A percentile compares a stretch with the other conserved stretches of the same genome.
Evolutionary conservation across 148 eudicot genomes (phyloP).

Genomic region (Rhododendron vialii): DNA sequence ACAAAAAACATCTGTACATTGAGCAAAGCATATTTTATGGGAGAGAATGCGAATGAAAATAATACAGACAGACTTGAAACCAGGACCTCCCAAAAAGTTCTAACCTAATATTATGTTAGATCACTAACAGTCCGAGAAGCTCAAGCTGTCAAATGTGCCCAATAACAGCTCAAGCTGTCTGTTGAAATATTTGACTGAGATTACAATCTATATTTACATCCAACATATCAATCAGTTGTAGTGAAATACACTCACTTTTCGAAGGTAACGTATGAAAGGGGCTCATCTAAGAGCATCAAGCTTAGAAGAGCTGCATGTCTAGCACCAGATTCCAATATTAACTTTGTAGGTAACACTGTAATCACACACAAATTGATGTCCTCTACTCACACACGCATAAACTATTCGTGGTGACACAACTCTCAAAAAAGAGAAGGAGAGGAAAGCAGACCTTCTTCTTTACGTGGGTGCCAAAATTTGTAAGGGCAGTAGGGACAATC

Average conservation of each 20-base stretch:
- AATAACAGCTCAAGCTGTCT: background rate
- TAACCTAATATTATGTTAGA: background rate
- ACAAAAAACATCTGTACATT: background rate
- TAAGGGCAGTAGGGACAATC: constrained; percentile 62
- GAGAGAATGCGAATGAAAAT: background rate
- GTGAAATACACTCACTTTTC: background rate
- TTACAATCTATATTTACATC: background rate
- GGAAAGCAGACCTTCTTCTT: constrained; percentile 78
- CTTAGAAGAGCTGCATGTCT: background rate
- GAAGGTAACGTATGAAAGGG: background rate
- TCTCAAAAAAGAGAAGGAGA: background rate
- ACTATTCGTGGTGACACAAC: background rate
- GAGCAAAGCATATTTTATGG: background rate
- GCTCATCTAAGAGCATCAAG: background rate
- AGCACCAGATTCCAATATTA: background rate
- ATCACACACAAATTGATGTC: background rate
- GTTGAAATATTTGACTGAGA: too few relatives aligned
- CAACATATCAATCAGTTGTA: background rate
- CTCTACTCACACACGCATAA: background rate
- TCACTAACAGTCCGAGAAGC: background rate
- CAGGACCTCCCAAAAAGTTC: background rate
- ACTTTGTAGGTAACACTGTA: background rate
- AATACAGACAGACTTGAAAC: background rate
- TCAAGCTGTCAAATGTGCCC: background rate
- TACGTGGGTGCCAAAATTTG: constrained; percentile 96